A percentile compares a stretch with the other conserved stretches of the same genome.
Conservation (phyloP, 2,329 filamentous ascomycete species). For the Raffaelea deltoideospora region DNA sequence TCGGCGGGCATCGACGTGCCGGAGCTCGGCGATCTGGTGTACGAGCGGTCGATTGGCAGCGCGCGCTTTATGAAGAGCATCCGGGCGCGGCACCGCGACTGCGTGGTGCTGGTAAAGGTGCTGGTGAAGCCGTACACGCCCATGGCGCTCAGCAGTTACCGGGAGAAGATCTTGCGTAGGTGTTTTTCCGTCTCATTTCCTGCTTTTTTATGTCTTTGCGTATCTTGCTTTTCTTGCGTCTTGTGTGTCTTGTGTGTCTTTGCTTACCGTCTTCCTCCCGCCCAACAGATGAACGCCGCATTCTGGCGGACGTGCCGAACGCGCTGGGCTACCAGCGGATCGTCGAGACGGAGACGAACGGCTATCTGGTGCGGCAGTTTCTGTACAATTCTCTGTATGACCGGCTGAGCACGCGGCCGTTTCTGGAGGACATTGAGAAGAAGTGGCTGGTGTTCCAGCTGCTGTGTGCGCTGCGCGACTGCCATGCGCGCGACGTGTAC, state of each 20-base stretch:
- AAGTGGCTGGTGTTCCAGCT: slow-evolving; percentile 97
- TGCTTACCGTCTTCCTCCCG: background rate
- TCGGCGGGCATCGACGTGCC: slow-evolving; percentile 87
- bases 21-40: slow-evolving; percentile 77
- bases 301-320: slow-evolving; percentile 74
- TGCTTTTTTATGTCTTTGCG: background rate
- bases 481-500: slow-evolving; percentile 75
- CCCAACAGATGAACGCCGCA: slow-evolving; percentile 58
- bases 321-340: slow-evolving; percentile 80
- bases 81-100: slow-evolving; percentile 76
- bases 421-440: slow-evolving; percentile 94
- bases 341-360: slow-evolving; percentile 80
- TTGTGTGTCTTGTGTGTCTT: background rate
- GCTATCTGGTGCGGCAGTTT: slow-evolving; percentile 86
- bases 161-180: slow-evolving; percentile 59
- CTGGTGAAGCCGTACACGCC: slow-evolving; percentile 82
- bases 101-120: slow-evolving; percentile 84
- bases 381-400: slow-evolving; percentile 96
- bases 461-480: slow-evolving; percentile 81
- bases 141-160: slow-evolving; percentile 67
- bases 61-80: slow-evolving; percentile 96
- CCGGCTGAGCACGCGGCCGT: slow-evolving; percentile 87
- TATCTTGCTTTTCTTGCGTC: background rate
- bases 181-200: background rate
- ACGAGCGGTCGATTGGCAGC: slow-evolving; percentile 83